Evolutionary conservation across 345 rosid species (phyloP).

Genomic region (Lumnitzera littorea): DNA sequence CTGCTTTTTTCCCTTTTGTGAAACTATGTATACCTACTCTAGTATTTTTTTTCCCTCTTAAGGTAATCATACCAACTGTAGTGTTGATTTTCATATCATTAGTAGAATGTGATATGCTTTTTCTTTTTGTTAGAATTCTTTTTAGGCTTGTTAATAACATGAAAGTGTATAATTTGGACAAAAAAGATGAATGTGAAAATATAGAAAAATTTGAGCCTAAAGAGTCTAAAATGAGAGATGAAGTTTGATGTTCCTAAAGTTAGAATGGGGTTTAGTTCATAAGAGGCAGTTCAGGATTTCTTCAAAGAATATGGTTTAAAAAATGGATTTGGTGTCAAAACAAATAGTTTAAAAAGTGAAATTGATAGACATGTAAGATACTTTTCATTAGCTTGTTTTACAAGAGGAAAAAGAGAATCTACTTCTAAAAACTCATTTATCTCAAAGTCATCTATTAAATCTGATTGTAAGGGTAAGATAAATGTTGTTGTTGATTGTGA

Average conservation of each 20-base stretch:
- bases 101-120: no score
- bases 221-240: not conserved
- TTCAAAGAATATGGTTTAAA: slow-evolving; percentile 3
- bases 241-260: not conserved
- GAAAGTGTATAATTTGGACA: no score
- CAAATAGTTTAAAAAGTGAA: slow-evolving; percentile 8
- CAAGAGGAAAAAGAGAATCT: slow-evolving; percentile 2
- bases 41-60: no score
- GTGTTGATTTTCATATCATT: no score
- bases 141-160: no score
- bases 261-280: slow-evolving; percentile 12
- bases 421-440: slow-evolving; percentile 1
- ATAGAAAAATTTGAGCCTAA: not conserved
- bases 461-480: slow-evolving; percentile 11
- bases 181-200: no score
- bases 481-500: slow-evolving; percentile 9
- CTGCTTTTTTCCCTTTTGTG: no score
- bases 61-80: no score
- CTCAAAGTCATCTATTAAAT: slow-evolving; percentile 3
- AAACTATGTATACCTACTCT: no score
- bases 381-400: slow-evolving; percentile 8
- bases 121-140: no score
- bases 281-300: slow-evolving; percentile 10
- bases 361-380: slow-evolving; percentile 8
- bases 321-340: slow-evolving; percentile 13